A percentile compares a stretch with the other conserved stretches of the same genome.
These are phyloP conservation scores for Colletotrichum scovillei DNA, from an alignment of 2,329 filamentous ascomycete genomes.

Conservation along the genomic window DNA sequence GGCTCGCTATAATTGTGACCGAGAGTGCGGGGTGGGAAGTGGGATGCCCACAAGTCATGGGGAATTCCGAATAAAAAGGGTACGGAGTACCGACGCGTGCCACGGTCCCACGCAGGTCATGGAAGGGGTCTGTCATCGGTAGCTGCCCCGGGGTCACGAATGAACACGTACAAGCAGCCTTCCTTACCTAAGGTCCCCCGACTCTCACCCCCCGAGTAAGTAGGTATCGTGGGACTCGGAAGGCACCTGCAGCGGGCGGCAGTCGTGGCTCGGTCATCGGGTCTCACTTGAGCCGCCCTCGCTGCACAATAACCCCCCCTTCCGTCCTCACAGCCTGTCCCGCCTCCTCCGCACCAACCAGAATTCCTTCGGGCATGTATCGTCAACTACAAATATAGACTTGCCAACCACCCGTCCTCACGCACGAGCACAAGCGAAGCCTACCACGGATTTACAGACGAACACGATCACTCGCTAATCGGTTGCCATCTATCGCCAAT, in stretches of 20 bases:
- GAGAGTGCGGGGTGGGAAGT: constrained; percentile 38
- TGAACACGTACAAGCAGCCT: background rate
- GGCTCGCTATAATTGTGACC: constrained; percentile 45
- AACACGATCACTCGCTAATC: background rate
- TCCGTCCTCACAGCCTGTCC: background rate
- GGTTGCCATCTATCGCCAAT: background rate
- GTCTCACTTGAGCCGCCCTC: constrained; percentile 28
- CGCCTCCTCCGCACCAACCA: background rate
- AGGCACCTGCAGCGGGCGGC: constrained; percentile 1
- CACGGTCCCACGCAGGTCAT: too few relatives aligned
- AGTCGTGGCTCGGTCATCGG: constrained; percentile 18
- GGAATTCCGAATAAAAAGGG: background rate
- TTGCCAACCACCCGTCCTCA: background rate
- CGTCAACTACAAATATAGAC: constrained; percentile 8
- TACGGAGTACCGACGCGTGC: too few relatives aligned
- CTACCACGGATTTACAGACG: background rate
- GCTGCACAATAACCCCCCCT: constrained; percentile 22
- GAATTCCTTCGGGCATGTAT: background rate
- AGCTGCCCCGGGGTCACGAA: background rate
- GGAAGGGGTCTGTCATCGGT: background rate
- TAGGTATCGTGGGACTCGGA: background rate
- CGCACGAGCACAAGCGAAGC: background rate
- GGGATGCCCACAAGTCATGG: background rate
- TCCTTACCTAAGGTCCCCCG: background rate
- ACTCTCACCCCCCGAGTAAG: background rate